Percentiles rank a stretch among this genome's conserved stretches.
Evolutionary conservation across 805 yeast genomes (phyloP).

Genomic region (Babjeviella inositovora): DNA sequence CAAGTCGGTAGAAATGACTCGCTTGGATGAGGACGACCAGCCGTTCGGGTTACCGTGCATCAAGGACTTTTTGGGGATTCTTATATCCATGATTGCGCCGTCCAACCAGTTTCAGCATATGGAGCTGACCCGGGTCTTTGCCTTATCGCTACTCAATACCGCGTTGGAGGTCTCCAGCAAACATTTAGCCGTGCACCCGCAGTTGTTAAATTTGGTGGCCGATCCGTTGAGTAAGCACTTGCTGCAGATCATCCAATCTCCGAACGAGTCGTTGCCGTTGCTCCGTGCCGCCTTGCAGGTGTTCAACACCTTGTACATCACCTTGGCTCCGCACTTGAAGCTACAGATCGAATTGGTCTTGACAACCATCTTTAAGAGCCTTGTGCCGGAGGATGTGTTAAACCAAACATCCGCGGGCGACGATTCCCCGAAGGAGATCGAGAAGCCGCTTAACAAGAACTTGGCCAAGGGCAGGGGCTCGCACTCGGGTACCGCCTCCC

Average conservation of each 20-base stretch:
- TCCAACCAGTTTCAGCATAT: slow-evolving; percentile 73
- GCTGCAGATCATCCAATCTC: slow-evolving; percentile 61
- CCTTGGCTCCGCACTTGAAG: slow-evolving; percentile 49
- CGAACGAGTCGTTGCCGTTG: slow-evolving; percentile 56
- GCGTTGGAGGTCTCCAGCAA: slow-evolving; percentile 75
- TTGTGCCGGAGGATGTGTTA: slow-evolving; percentile 16
- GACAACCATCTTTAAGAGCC: slow-evolving; percentile 43
- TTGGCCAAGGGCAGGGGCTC: slow-evolving; percentile 11
- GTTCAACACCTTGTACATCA: slow-evolving; percentile 54
- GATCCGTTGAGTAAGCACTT: slow-evolving; percentile 79
- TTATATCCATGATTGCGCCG: slow-evolving; percentile 71
- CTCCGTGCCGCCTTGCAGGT: slow-evolving; percentile 64
- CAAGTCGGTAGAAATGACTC: slow-evolving; percentile 1
- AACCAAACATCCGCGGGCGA: slow-evolving; percentile 3
- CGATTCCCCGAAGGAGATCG: slow-evolving; percentile 9
- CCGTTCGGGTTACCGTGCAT: slow-evolving; percentile 66
- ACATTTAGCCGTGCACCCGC: slow-evolving; percentile 34
- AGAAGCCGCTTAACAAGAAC: slow-evolving; percentile 6
- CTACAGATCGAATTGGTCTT: slow-evolving; percentile 70
- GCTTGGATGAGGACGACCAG: slow-evolving; percentile 2
- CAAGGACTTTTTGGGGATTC: slow-evolving; percentile 58
- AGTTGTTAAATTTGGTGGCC: slow-evolving; percentile 50
- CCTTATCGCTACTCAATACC: slow-evolving; percentile 57
- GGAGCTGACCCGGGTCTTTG: slow-evolving; percentile 75
- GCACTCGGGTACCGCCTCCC: slow-evolving; percentile 25